Evolutionary conservation across 805 yeast genomes (phyloP), one percentile per base, ranked within the genome.

Genomic region (Suhomyces sp.): DNA sequence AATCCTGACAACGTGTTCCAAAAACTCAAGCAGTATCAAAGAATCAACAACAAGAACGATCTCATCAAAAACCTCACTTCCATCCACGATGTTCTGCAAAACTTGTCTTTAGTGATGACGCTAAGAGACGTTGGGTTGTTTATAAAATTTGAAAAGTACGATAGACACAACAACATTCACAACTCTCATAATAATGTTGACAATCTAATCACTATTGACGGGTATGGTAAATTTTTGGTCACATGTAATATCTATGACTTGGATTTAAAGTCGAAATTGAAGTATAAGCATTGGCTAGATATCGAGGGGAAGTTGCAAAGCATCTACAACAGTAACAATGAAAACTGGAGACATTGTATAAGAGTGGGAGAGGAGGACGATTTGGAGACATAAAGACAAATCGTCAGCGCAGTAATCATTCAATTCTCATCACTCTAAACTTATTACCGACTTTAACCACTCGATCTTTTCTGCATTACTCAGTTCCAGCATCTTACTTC

Each of bases 51-150:
- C 47, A 66, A 67, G 44, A 63, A 66, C 47, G 75, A 70, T 55
- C 56, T 63, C 24, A 66, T 71, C 43, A 53, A 60, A 35, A 70
- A 70, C 51, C 50, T 70, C 22, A 60, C 67, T 1, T 62, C 69
- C n/a, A 49, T 46, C 20, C 54, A 63, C 2, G 81, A 77, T 54
- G 82, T 78, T 8, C 71, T 71, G 52, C 71, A 71, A 1, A 68
- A 66, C 27, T 57, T 81, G 24, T 66, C 73, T 6, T 60, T 72
- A 19, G 71, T 75, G 4, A 83, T 83, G 86, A 71, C 86, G 0
- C 62, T 77, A 29, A 68, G 87, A 33, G 87, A 83, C 60, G 83
- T 83, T 24, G 82, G 86, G 0, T 58, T 83, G 15, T 75, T 82
- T 50, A 57, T 80, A 17, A 72, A 73, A 44, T 65, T 79, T 43